phyloP scores from a whole-genome alignment of 1,284 basidiomycete species.

The Trichosporon faecale region DNA sequence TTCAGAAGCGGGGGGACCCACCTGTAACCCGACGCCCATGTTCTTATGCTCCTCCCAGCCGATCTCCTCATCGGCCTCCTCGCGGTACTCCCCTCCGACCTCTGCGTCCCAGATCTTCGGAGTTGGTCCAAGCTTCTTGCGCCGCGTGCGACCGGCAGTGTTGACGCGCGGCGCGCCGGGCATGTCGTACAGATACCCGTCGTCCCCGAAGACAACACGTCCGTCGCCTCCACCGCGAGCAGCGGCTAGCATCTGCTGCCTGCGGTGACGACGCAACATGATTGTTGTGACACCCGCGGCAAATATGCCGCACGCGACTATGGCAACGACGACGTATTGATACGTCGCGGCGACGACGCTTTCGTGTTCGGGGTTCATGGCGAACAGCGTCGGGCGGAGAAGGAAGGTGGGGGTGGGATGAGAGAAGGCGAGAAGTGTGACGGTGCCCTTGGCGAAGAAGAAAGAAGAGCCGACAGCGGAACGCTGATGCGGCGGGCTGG shows the following conservation, averaged over 20 bases:
- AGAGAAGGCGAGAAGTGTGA: neutral
- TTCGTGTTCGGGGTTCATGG: conserved; percentile 3
- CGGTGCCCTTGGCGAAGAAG: neutral
- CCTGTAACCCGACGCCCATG: neutral
- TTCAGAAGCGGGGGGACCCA: neutral
- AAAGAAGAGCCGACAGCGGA: neutral
- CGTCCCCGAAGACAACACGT: conserved; percentile 11
- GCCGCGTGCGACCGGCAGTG: neutral
- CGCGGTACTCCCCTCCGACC: neutral
- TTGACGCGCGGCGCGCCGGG: neutral
- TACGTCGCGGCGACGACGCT: conserved; percentile 22
- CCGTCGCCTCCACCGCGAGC: conserved; percentile 10
- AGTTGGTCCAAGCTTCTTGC: conserved; percentile 15
- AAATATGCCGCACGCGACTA: conserved; percentile 32
- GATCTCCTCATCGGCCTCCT: conserved; percentile 2
- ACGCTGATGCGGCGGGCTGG: neutral
- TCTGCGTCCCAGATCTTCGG: conserved; percentile 20
- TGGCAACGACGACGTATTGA: conserved; percentile 34
- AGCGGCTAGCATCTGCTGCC: conserved; percentile 7
- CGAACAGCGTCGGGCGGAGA: neutral
- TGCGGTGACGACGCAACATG: conserved; percentile 27
- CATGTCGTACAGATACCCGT: conserved; percentile 16
- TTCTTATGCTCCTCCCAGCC: conserved; percentile 8
- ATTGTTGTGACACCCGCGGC: conserved; percentile 26
- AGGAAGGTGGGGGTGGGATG: neutral